Conservation (phyloP, 2,329 filamentous ascomycete genomes). For the Canariomyces notabilis region DNA sequence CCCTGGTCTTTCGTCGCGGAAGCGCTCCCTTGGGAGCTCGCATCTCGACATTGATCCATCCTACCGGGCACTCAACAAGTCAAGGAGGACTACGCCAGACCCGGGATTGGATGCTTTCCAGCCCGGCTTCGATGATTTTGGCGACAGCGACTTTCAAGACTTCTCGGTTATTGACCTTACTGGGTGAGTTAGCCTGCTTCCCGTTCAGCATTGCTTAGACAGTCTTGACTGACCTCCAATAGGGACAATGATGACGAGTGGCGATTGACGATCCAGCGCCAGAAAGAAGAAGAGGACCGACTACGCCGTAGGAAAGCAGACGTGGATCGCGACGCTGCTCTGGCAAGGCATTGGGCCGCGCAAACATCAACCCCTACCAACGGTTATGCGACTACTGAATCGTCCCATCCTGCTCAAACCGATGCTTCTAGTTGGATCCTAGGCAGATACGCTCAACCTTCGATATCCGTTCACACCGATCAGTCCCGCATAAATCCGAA, state of each 20-base stretch:
- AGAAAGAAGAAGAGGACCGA: conserved; percentile 35
- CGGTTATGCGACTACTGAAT: background rate
- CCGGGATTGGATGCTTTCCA: background rate
- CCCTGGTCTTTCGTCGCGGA: conserved; percentile 17
- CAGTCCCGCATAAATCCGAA: conserved; percentile 8
- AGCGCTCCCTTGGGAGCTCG: conserved; percentile 26
- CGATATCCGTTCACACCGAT: background rate
- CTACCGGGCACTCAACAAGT: conserved; percentile 26
- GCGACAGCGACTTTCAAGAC: conserved; percentile 7
- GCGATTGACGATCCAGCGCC: conserved; percentile 21
- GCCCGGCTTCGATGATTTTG: background rate
- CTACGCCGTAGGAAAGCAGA: conserved; percentile 34
- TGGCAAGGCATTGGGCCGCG: conserved; percentile 17
- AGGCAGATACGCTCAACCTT: conserved; percentile 12
- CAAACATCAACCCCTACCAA: background rate
- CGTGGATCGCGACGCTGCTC: conserved; percentile 30
- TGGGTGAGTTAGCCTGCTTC: conserved; percentile 17
- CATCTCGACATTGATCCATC: conserved; percentile 19
- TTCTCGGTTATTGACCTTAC: conserved; percentile 27
- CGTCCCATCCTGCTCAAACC: conserved; percentile 10
- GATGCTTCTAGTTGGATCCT: conserved; percentile 22
- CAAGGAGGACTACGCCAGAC: conserved; percentile 29
- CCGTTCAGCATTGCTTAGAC: background rate
- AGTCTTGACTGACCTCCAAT: background rate
- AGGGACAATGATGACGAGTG: conserved; percentile 24